A percentile compares a stretch with the other conserved stretches of the same genome.
Evolutionary conservation across 2,329 filamentous ascomycete species (phyloP).

Genomic region (Cladophialophora carrionii): DNA sequence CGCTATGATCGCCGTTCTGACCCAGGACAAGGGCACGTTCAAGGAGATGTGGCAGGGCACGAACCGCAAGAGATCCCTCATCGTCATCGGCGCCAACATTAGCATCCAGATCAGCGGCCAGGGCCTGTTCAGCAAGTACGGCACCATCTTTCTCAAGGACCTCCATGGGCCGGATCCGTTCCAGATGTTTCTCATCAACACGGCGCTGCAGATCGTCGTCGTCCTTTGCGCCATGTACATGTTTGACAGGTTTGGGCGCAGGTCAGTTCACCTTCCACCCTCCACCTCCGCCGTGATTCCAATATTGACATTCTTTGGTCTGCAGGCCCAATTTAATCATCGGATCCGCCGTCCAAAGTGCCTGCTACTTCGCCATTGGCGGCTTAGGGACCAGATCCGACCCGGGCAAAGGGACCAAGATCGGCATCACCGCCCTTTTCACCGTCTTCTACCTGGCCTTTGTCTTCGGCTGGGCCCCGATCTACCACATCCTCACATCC

Average conservation of each 20-base stretch:
- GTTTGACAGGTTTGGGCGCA: constrained; percentile 27
- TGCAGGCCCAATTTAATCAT: constrained; percentile 27
- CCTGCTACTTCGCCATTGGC: constrained; percentile 31
- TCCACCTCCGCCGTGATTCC: constrained; percentile 17
- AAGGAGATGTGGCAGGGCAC: constrained; percentile 25
- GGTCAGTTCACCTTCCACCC: constrained; percentile 27
- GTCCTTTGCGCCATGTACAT: constrained; percentile 21
- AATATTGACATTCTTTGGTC: constrained; percentile 16
- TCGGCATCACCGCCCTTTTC: constrained; percentile 29
- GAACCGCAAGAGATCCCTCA: constrained; percentile 23
- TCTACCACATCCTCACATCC: constrained; percentile 24
- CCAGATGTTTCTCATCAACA: constrained; percentile 21
- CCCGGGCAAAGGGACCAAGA: constrained; percentile 11
- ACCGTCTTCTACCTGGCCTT: constrained; percentile 23
- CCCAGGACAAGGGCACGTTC: constrained; percentile 27
- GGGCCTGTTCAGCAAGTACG: constrained; percentile 22
- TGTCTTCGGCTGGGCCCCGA: constrained; percentile 27
- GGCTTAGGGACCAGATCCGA: constrained; percentile 20
- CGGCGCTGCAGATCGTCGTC: constrained; percentile 18
- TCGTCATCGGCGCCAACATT: constrained; percentile 26
- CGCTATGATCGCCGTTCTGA: constrained; percentile 18
- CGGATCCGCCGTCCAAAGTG: constrained; percentile 22
- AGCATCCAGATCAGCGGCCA: constrained; percentile 27
- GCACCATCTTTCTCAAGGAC: constrained; percentile 29
- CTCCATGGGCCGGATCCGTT: constrained; percentile 18